Percentiles rank a stretch among this genome's conserved stretches.
phyloP scores from a whole-genome alignment of 495 filamentous ascomycete species.

The Entonaema liquescens region DNA sequence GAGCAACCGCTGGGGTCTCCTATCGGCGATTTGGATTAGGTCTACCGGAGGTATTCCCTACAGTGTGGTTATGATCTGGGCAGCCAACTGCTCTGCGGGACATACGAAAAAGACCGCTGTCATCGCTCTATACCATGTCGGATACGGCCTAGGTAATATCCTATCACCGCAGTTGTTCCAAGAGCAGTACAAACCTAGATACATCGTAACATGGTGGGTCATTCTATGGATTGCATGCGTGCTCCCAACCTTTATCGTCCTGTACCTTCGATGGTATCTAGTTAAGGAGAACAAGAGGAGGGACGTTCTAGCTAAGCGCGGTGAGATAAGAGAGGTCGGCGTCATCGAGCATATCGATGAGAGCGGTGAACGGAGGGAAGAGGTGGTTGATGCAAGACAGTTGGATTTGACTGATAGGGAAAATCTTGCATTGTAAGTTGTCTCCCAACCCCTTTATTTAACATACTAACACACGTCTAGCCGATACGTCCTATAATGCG shows the following conservation, averaged over 20 bases:
- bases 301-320: conserved; percentile 39
- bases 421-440: conserved; percentile 53
- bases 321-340: conserved; percentile 43
- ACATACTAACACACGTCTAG: conserved; percentile 13
- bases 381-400: conserved; percentile 51
- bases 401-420: conserved; percentile 55
- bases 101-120: conserved; percentile 58
- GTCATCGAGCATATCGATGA: conserved; percentile 48
- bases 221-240: conserved; percentile 50
- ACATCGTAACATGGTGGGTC: conserved; percentile 53
- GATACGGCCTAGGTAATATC: conserved; percentile 52
- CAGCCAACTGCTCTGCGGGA: conserved; percentile 48
- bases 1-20: conserved; percentile 52
- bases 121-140: conserved; percentile 54
- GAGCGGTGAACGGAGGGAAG: conserved; percentile 43
- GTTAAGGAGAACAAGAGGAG: conserved; percentile 49
- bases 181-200: conserved; percentile 48
- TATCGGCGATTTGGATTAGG: conserved; percentile 51
- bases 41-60: conserved; percentile 52
- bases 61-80: conserved; percentile 52
- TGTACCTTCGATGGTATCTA: conserved; percentile 43
- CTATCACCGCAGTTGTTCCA: conserved; percentile 48
- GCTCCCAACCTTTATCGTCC: conserved; percentile 40
- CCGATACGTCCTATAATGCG: conserved; percentile 27
- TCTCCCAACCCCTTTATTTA: neutral